phyloP scores from a whole-genome alignment of 495 filamentous ascomycete species.

The Cercophora scortea region DNA sequence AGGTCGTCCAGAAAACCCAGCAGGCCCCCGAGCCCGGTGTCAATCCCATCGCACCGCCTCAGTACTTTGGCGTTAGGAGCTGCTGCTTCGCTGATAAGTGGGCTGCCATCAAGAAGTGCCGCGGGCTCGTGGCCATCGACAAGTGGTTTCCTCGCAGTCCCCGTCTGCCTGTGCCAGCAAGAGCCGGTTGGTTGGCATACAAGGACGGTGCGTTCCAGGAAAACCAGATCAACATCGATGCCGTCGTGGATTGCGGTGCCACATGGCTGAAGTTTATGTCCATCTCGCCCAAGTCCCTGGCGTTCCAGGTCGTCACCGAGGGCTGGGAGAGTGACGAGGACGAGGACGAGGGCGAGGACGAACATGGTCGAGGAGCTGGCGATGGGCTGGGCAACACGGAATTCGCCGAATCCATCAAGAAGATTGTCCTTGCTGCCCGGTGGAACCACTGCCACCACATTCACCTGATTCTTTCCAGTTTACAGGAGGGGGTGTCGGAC shows the following conservation, averaged over 20 bases:
- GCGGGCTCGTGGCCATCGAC: constrained; percentile 22
- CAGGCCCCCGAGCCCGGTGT: neutral
- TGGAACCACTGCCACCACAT: constrained; percentile 25
- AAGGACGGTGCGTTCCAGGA: constrained; percentile 22
- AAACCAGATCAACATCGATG: constrained; percentile 16
- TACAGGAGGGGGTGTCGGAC: constrained; percentile 19
- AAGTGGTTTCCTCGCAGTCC: constrained; percentile 25
- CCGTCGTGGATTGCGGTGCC: constrained; percentile 23
- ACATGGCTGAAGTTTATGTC: constrained; percentile 27
- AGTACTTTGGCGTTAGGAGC: constrained; percentile 20
- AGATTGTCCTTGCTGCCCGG: constrained; percentile 20
- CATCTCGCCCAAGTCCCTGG: constrained; percentile 17
- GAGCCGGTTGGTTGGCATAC: constrained; percentile 16
- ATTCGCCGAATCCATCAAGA: constrained; percentile 18
- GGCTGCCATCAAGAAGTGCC: constrained; percentile 22
- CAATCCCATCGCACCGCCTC: constrained; percentile 11
- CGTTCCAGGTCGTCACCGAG: constrained; percentile 22
- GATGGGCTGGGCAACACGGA: constrained; percentile 17
- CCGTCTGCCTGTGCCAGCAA: constrained; percentile 6
- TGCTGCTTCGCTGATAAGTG: constrained; percentile 25
- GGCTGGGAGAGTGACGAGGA: constrained; percentile 19
- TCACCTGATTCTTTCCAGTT: constrained; percentile 16
- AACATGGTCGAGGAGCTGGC: neutral
- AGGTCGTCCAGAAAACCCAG: constrained; percentile 11
- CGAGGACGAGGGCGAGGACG: constrained; percentile 8